Base-by-base conservation (phyloP, 2,329 filamentous ascomycete species). In the Pseudogymnoascus sp. region DNA sequence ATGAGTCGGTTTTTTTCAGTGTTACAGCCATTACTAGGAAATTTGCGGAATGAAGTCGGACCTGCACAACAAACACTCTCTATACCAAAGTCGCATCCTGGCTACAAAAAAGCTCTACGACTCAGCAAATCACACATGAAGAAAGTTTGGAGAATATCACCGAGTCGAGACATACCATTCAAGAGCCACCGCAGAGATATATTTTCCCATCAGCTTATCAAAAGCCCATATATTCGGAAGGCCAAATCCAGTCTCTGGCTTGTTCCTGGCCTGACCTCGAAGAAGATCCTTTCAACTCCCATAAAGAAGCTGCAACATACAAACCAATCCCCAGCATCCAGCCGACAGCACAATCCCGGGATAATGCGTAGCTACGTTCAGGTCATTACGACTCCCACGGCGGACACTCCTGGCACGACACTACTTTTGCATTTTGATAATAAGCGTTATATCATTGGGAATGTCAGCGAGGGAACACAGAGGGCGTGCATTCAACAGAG, bases 361-460 rank as follows among this genome's bases (percentile, higher is more conserved):
- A 46, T 15, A 26, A 96, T 96, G 93, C 82, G 87, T 69, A 88
- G 83, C 72, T 85, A 80, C 70, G 80, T 93, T 63, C 88, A 96
- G 74, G 77, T 97, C 70, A 75, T 93, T 66, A 89, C 88, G 17
- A 89, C 89, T 64, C 93, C 93, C 13, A 95, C 93, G 68, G 88
- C 88, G 64, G 95, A 99, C 76, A 96, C 92, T 19, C 84, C 88
- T 0, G 93, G 93, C 62, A 90, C 91, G 1, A 83, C 85, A 60
- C 75, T 97, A 33, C 73, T 91, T 38, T 79, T 99, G 6, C 87
- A 93, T 72, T 93, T 92, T 71, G 90, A 93, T 69, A 84, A 86
- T 70, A 88, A 88, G 70, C 84, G 90, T 64, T 99, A 99, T 75
- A 69, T 97, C 15, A 89, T 99, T 71, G 95, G 95, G 19, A 88